These are phyloP conservation scores for Tetrahymena thermophila DNA, from an alignment of 73 alveolate species.

Conservation along the genomic window DNA sequence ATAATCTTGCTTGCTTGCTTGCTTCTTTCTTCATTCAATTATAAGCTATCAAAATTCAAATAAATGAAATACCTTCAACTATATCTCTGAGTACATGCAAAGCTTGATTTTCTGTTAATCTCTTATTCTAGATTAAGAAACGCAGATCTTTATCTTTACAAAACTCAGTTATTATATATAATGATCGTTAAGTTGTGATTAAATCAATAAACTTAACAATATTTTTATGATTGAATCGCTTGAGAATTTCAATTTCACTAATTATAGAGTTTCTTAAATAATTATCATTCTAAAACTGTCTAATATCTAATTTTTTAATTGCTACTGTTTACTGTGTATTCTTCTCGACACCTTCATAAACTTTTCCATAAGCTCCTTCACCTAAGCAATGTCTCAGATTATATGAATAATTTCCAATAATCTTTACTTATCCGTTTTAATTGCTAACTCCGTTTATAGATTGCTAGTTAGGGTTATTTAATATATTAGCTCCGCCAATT, in stretches of 20 bases:
- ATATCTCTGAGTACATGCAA: not conserved
- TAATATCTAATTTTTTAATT: slow-evolving; percentile 32
- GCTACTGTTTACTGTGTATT: slow-evolving; percentile 21
- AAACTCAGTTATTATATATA: slow-evolving; percentile 36
- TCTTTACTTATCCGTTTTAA: slow-evolving; percentile 28
- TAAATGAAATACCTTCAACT: not conserved
- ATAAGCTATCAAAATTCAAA: not conserved
- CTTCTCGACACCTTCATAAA: slow-evolving; percentile 36
- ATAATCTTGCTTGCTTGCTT: not conserved
- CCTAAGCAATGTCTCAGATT: slow-evolving; percentile 44
- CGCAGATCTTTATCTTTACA: slow-evolving; percentile 41
- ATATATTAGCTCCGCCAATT: not conserved
- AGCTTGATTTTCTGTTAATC: slow-evolving; percentile 24
- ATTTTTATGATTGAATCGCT: slow-evolving; percentile 35
- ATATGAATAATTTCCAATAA: slow-evolving; percentile 36
- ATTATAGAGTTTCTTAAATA: slow-evolving; percentile 35
- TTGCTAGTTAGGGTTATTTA: not conserved
- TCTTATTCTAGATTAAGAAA: slow-evolving; percentile 21
- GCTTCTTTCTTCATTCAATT: not conserved
- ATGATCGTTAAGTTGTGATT: slow-evolving; percentile 31
- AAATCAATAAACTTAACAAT: slow-evolving; percentile 38
- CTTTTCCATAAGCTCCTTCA: slow-evolving; percentile 47
- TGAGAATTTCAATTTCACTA: slow-evolving; percentile 34
- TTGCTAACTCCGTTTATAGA: not conserved
- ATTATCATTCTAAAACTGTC: slow-evolving; percentile 30